Evolutionary conservation across 805 yeast species (phyloP).

Genomic region (Metschnikowia rubicola): DNA sequence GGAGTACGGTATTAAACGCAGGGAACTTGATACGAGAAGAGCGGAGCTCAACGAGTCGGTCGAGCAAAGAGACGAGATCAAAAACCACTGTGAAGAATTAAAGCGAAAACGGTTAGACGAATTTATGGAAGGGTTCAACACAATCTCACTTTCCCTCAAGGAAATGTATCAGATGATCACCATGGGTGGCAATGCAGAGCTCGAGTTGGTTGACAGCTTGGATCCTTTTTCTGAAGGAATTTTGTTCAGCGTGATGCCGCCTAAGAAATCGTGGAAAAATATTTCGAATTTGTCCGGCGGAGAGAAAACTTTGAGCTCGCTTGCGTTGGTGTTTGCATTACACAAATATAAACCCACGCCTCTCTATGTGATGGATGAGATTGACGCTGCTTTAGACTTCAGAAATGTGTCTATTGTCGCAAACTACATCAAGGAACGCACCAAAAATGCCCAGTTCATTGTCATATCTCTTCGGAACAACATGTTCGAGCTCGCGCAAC

Average conservation of each 20-base stretch:
- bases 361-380: conserved; percentile 96
- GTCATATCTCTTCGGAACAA: conserved; percentile 94
- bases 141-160: conserved; percentile 81
- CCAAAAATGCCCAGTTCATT: conserved; percentile 93
- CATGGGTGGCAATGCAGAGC: conserved; percentile 98
- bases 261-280: conserved; percentile 96
- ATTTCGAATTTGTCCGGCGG: conserved; percentile 96
- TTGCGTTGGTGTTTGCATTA: conserved; percentile 93
- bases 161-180: conserved; percentile 99
- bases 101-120: conserved; percentile 76
- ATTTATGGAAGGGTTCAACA: conserved; percentile 88
- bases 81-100: conserved; percentile 60
- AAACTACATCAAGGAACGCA: conserved; percentile 90
- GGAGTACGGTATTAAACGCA: conserved; percentile 67
- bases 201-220: conserved; percentile 89
- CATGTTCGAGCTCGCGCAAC: conserved; percentile 96
- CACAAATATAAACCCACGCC: conserved; percentile 98
- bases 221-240: conserved; percentile 99
- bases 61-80: conserved; percentile 57
- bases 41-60: conserved; percentile 68
- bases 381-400: conserved; percentile 97
- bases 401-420: conserved; percentile 97
- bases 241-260: conserved; percentile 97
- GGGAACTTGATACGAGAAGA: conserved; percentile 63
- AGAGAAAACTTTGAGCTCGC: conserved; percentile 90